These are phyloP conservation scores for Ambrosiella beaveri DNA, from an alignment of 2,329 filamentous ascomycete species.

Conservation along the genomic window DNA sequence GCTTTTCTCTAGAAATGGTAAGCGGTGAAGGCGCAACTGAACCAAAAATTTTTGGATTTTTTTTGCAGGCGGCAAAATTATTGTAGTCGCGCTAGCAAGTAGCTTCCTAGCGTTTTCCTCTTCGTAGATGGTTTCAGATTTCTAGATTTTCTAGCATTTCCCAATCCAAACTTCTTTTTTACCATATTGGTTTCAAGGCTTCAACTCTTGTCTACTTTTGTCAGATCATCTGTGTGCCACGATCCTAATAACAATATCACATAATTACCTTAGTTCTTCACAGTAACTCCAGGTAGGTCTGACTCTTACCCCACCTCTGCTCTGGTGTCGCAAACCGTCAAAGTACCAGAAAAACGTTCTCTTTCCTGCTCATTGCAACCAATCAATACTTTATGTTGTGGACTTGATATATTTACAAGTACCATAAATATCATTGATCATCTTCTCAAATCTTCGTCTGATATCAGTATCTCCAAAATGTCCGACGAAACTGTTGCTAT, in stretches of 20 bases:
- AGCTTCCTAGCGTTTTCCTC: constrained; percentile 5
- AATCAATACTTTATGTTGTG: too few species aligned
- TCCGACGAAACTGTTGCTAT: constrained; percentile 10
- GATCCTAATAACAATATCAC: background rate
- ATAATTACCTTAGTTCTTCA: background rate
- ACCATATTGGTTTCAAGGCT: background rate
- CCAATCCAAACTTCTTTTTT: background rate
- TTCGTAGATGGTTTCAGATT: background rate
- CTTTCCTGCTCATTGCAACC: background rate
- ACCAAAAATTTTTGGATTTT: constrained; percentile 14
- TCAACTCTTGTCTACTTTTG: background rate
- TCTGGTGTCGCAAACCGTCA: constrained; percentile 9
- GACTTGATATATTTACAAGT: too few species aligned
- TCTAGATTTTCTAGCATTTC: background rate
- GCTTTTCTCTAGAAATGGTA: background rate
- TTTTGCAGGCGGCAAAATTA: constrained; percentile 12
- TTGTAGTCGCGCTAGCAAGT: constrained; percentile 7
- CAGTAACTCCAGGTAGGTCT: background rate
- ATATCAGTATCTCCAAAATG: background rate
- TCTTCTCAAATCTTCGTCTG: background rate
- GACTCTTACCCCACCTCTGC: constrained; percentile 10
- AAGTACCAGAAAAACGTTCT: constrained; percentile 5
- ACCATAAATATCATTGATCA: background rate
- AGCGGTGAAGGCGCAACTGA: constrained; percentile 12
- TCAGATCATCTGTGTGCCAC: background rate